Evolutionary conservation across 78 protist species (phyloP).

Genomic region (Dictyostelium discoideum): dicty_2.7 NC_007088.5:7220001-7220500

Average conservation of each 20-base stretch:
- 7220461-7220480: background rate
- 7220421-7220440: no score
- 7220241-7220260: conserved; percentile 87
- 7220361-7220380: conserved; percentile 83
- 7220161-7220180: conserved; percentile 46
- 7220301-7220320: conserved; percentile 82
- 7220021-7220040: conserved; percentile 85
- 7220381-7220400: background rate
- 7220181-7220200: conserved; percentile 91
- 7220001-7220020: conserved; percentile 89
- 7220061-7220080: conserved; percentile 89
- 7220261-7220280: conserved; percentile 32
- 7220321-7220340: conserved; percentile 82
- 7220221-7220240: conserved; percentile 67
- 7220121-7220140: conserved; percentile 27
- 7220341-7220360: conserved; percentile 88
- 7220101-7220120: conserved; percentile 34
- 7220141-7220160: conserved; percentile 86
- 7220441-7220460: background rate
- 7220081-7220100: conserved; percentile 57
- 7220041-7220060: conserved; percentile 89
- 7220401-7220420: no score
- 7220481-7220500: background rate
- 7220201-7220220: conserved; percentile 88
- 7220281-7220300: conserved; percentile 82